Conservation (phyloP, 2,329 filamentous ascomycete genomes). For the Penicillium digitatum region DNA sequence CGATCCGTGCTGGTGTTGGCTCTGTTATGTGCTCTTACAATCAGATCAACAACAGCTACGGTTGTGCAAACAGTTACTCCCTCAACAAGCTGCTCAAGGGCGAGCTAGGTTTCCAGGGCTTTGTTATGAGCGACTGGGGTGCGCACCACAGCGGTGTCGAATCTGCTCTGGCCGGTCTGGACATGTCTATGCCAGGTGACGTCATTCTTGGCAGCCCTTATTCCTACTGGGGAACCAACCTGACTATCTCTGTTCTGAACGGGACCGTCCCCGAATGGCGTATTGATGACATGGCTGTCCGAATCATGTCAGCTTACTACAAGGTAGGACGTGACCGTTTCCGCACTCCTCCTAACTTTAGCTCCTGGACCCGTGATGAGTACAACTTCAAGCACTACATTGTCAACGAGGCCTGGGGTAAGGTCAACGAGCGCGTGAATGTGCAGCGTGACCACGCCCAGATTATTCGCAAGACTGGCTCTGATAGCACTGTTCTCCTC, state of each 20-base stretch:
- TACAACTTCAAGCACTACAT: constrained; percentile 65
- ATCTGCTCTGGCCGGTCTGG: constrained; percentile 64
- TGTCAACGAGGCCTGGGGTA: constrained; percentile 55
- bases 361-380: constrained; percentile 78
- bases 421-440: constrained; percentile 77
- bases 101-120: constrained; percentile 73
- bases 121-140: constrained; percentile 68
- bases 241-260: constrained; percentile 83
- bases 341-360: constrained; percentile 69
- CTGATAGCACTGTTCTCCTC: constrained; percentile 78
- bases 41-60: constrained; percentile 65
- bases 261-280: constrained; percentile 84
- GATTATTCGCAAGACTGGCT: constrained; percentile 71
- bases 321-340: constrained; percentile 56
- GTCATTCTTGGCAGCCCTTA: constrained; percentile 67
- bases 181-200: constrained; percentile 85
- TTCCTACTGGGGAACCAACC: constrained; percentile 79
- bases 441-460: constrained; percentile 71
- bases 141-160: constrained; percentile 69
- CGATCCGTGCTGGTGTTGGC: constrained; percentile 62
- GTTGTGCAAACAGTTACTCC: constrained; percentile 60
- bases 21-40: constrained; percentile 72
- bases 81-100: constrained; percentile 63
- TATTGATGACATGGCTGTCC: constrained; percentile 85
- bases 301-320: constrained; percentile 67